These are phyloP conservation scores for Isoetes taiwanensis DNA, from an alignment of 75 land plant species.

Conservation along the genomic window DNA sequence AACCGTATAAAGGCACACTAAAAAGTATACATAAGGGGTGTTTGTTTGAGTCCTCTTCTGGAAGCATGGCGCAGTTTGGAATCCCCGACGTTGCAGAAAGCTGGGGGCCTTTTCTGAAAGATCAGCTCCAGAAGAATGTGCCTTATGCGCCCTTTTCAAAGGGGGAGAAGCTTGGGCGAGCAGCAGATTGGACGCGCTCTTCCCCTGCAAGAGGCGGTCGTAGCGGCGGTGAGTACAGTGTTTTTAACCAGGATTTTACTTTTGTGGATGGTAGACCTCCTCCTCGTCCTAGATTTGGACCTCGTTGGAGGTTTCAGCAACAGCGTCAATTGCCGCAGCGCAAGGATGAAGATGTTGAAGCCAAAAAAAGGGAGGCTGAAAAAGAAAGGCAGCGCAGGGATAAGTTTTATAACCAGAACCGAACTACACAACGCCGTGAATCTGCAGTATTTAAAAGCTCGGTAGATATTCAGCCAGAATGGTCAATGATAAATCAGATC, in stretches of 20 bases:
- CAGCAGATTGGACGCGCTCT: constrained; percentile 89
- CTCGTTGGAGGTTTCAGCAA: constrained; percentile 57
- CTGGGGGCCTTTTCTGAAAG: constrained; percentile 62
- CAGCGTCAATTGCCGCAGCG: constrained; percentile 83
- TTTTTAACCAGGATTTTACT: constrained; percentile 62
- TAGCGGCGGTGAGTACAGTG: constrained; percentile 24
- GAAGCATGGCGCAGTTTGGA: constrained; percentile 35
- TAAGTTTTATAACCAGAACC: constrained; percentile 38
- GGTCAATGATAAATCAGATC: constrained; percentile 97
- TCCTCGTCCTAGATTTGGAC: constrained; percentile 65
- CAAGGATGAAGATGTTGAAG: constrained; percentile 86
- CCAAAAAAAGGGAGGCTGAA: constrained; percentile 58
- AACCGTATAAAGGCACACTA: too few species aligned
- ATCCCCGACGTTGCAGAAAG: constrained; percentile 71
- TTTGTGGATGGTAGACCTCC: constrained; percentile 74
- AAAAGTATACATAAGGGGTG: too few species aligned
- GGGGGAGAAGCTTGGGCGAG: constrained; percentile 79
- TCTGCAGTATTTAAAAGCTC: constrained; percentile 48
- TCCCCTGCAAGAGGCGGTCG: constrained; percentile 14
- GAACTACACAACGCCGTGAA: constrained; percentile 37
- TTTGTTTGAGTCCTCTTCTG: too few species aligned
- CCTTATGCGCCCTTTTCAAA: constrained; percentile 92
- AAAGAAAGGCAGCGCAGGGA: constrained; percentile 76
- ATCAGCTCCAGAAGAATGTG: constrained; percentile 50
- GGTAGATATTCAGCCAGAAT: constrained; percentile 98